Evolutionary conservation across 345 rosid species (phyloP).

Genomic region (Aquilaria malaccensis): DNA sequence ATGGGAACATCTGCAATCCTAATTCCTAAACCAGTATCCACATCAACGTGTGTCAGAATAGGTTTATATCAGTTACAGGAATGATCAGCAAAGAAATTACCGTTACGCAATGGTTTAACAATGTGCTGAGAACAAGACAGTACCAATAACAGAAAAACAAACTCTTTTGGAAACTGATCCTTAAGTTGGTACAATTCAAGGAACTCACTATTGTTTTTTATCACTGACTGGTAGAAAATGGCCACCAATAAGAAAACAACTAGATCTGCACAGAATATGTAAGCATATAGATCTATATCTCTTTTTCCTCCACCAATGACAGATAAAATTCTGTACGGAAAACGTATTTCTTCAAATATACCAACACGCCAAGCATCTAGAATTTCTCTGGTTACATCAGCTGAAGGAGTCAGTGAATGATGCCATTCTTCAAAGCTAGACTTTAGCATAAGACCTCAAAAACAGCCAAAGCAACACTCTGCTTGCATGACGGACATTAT

Average conservation of each 20-base stretch:
- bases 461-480: slow-evolving; percentile 76
- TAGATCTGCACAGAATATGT: slow-evolving; percentile 89
- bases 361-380: slow-evolving; percentile 56
- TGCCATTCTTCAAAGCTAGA: slow-evolving; percentile 67
- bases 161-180: slow-evolving; percentile 91
- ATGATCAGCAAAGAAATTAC: too few relatives aligned
- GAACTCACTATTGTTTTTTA: slow-evolving; percentile 87
- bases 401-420: slow-evolving; percentile 79
- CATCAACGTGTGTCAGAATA: too few relatives aligned
- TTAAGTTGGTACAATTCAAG: slow-evolving; percentile 92
- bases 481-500: slow-evolving; percentile 56
- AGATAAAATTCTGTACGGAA: slow-evolving; percentile 64
- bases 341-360: slow-evolving; percentile 48
- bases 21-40: too few relatives aligned
- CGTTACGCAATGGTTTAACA: neutral
- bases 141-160: slow-evolving; percentile 81
- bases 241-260: slow-evolving; percentile 82
- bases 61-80: too few relatives aligned
- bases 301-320: slow-evolving; percentile 86
- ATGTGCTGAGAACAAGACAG: slow-evolving; percentile 13
- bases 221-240: slow-evolving; percentile 75
- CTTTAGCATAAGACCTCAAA: slow-evolving; percentile 75
- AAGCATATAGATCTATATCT: slow-evolving; percentile 91
- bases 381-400: slow-evolving; percentile 83
- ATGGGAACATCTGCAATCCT: too few relatives aligned